Conservation (phyloP, 345 rosid species). For the Conringia planisiliqua region DNA sequence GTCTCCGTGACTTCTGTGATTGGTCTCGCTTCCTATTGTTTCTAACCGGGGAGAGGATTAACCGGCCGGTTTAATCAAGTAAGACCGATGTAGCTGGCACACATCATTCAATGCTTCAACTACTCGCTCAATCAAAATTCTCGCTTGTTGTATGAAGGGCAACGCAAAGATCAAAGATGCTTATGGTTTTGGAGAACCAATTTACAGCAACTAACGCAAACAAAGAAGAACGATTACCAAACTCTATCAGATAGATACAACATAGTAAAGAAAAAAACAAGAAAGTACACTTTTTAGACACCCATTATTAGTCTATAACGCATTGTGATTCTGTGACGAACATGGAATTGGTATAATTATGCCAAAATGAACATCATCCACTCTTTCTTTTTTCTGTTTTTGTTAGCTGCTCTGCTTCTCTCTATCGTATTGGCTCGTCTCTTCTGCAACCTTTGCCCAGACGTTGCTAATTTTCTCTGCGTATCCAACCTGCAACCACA, state of each 20-base stretch:
- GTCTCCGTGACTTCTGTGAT: constrained; percentile 10
- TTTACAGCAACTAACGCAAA: neutral
- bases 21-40: neutral
- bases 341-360: constrained; percentile 16
- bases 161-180: neutral
- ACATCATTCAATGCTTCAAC: neutral
- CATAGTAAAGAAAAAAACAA: neutral
- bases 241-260: constrained; percentile 23
- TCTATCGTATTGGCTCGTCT: constrained; percentile 65
- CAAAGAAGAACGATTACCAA: constrained; percentile 1
- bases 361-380: constrained; percentile 6
- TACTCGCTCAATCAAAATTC: neutral
- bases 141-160: neutral
- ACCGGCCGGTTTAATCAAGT: constrained; percentile 1
- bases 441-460: constrained; percentile 89
- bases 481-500: constrained; percentile 71
- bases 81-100: neutral
- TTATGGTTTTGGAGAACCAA: neutral
- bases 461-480: constrained; percentile 91
- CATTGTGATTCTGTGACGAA: constrained; percentile 10
- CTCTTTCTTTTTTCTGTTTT: neutral
- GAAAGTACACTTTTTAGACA: constrained; percentile 13
- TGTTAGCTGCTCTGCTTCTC: constrained; percentile 40
- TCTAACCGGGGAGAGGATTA: neutral
- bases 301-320: constrained; percentile 20